Evolutionary conservation across 805 yeast species (phyloP).

Genomic region (Vanderwaltozyma tropicalis): DNA sequence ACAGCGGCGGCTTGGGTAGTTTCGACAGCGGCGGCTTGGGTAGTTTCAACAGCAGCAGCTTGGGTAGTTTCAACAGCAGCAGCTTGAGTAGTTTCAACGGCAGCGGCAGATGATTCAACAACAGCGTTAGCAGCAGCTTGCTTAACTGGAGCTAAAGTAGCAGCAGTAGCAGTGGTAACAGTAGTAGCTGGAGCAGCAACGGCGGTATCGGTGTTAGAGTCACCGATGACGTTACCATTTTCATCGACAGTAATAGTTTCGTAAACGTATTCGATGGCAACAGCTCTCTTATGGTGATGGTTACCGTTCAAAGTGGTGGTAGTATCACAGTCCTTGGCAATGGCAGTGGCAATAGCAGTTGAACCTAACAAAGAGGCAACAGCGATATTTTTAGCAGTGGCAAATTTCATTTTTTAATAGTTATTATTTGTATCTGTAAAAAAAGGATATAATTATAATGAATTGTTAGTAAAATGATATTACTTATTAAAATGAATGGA

Average conservation of each 20-base stretch:
- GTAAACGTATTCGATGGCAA: conserved; percentile 42
- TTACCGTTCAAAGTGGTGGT: conserved; percentile 18
- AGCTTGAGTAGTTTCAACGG: conserved; percentile 1
- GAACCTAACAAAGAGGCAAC: conserved; percentile 24
- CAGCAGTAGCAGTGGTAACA: conserved; percentile 3
- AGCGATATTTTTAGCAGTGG: conserved; percentile 24
- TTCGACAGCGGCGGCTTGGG: conserved; percentile 1
- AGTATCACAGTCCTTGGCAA: conserved; percentile 7
- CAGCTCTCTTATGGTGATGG: conserved; percentile 44
- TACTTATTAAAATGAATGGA: too few relatives aligned
- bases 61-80: conserved; percentile 2
- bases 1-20: conserved; percentile 15
- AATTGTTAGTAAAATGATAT: neutral
- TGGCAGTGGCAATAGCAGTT: conserved; percentile 21
- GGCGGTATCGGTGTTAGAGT: conserved; percentile 15
- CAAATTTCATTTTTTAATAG: conserved; percentile 24
- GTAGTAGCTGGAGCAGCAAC: conserved; percentile 18
- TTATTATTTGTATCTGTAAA: neutral
- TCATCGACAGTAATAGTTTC: conserved; percentile 45
- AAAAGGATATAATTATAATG: too few relatives aligned
- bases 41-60: neutral
- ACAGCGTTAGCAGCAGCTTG: conserved; percentile 4
- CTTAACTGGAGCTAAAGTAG: conserved; percentile 1
- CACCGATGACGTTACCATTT: conserved; percentile 35
- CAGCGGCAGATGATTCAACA: conserved; percentile 2